phyloP scores from a whole-genome alignment of 164 flowering plant species.

The Liquidambar formosana region DNA sequence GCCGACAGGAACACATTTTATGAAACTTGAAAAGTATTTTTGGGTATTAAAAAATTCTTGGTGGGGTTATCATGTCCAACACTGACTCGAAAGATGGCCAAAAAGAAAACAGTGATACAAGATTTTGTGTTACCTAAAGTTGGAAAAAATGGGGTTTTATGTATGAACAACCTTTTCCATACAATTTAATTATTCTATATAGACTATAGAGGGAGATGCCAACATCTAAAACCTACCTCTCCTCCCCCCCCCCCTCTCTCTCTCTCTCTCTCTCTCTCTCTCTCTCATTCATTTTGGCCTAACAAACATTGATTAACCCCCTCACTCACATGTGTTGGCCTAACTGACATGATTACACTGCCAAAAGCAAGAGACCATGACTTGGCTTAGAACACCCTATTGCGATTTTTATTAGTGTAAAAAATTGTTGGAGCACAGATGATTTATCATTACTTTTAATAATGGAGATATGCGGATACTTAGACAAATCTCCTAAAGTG shows the following conservation, averaged over 20 bases:
- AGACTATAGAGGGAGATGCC: constrained; percentile 8
- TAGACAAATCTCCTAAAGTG: too few species aligned
- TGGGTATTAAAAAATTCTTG: constrained; percentile 4
- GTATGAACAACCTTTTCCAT: constrained; percentile 22
- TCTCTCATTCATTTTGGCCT: too few species aligned
- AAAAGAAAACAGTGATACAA: constrained; percentile 21
- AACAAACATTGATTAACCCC: too few species aligned
- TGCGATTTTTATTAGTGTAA: too few species aligned
- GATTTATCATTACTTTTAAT: too few species aligned
- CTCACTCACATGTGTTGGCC: too few species aligned
- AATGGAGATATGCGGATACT: too few species aligned
- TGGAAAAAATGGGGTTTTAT: constrained; percentile 22
- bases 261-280: background rate
- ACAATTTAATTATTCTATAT: background rate
- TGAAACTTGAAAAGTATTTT: constrained; percentile 33
- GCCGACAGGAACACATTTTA: constrained; percentile 43
- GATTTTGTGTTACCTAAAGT: constrained; percentile 47
- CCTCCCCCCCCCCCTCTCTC: too few species aligned
- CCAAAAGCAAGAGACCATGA: too few species aligned
- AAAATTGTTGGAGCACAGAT: too few species aligned
- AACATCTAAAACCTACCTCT: background rate
- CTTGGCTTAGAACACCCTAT: too few species aligned
- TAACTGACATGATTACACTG: too few species aligned
- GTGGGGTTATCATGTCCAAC: constrained; percentile 37
- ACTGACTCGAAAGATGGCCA: constrained; percentile 17